Evolutionary conservation across 805 yeast species (phyloP).

Genomic region (Lipomyces spencermartinsiae): DNA sequence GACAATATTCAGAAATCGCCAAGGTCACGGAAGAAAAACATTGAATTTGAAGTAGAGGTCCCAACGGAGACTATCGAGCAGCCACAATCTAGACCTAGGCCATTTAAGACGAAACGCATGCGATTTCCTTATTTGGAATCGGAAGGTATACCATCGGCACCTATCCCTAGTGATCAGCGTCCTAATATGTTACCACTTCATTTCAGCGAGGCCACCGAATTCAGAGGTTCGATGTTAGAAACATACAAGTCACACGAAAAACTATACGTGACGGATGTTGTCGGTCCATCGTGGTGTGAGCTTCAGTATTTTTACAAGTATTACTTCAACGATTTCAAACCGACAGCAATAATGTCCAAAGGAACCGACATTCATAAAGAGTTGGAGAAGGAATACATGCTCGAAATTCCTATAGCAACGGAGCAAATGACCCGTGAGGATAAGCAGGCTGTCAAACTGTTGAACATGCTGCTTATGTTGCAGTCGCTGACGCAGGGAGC

Average conservation of each 20-base stretch:
- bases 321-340: conserved; percentile 18
- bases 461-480: conserved; percentile 24
- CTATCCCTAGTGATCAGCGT: conserved; percentile 6
- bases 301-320: conserved; percentile 33
- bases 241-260: conserved; percentile 24
- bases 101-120: neutral
- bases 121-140: conserved; percentile 9
- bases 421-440: conserved; percentile 26
- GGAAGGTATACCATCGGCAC: conserved; percentile 15
- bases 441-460: conserved; percentile 19
- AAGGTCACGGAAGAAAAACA: neutral
- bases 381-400: conserved; percentile 22
- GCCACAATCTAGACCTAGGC: conserved; percentile 1
- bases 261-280: conserved; percentile 29
- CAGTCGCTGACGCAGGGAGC: conserved; percentile 24
- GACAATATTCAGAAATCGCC: neutral
- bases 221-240: conserved; percentile 22
- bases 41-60: conserved; percentile 1
- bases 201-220: conserved; percentile 25
- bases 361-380: conserved; percentile 33
- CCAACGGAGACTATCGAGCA: neutral
- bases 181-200: conserved; percentile 24
- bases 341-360: conserved; percentile 26
- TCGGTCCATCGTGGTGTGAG: conserved; percentile 37
- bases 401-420: conserved; percentile 9